Evolutionary conservation across 2,329 filamentous ascomycete genomes (phyloP).

Genomic region (Penicillium sp.): DNA sequence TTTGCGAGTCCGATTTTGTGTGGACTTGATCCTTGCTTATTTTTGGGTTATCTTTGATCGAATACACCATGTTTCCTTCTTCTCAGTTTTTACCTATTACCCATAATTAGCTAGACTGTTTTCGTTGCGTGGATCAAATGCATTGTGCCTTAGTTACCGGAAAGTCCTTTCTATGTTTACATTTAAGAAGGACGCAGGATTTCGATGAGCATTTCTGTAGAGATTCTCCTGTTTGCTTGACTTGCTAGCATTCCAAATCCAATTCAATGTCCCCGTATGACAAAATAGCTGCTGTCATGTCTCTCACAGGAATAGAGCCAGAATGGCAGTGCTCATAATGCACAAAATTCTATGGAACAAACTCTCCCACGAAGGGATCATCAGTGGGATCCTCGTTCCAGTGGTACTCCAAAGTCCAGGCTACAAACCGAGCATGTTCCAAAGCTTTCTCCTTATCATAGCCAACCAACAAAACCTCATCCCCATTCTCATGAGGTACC

Average conservation of each 20-base stretch:
- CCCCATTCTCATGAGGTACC: not conserved
- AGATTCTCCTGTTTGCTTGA: no score
- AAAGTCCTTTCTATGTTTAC: not conserved
- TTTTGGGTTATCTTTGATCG: slow-evolving; percentile 4
- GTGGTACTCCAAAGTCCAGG: not conserved
- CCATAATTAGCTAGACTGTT: slow-evolving; percentile 11
- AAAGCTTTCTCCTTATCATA: not conserved
- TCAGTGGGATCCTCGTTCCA: not conserved
- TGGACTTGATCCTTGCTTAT: not conserved
- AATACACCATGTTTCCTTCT: slow-evolving; percentile 8
- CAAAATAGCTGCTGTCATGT: no score
- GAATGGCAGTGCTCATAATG: not conserved
- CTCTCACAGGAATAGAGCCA: no score
- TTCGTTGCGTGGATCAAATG: not conserved
- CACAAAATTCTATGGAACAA: not conserved
- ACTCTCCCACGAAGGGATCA: not conserved
- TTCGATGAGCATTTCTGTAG: no score
- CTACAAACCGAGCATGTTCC: not conserved
- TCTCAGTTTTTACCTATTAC: not conserved
- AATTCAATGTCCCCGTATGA: no score
- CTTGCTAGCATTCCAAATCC: no score
- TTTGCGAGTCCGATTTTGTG: slow-evolving; percentile 6
- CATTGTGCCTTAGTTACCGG: not conserved
- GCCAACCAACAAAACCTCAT: not conserved
- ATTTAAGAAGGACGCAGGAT: no score